Evolutionary conservation across 345 rosid species (phyloP), one percentile per base, ranked within the genome.

Genomic region (Linum lewisii): DNA sequence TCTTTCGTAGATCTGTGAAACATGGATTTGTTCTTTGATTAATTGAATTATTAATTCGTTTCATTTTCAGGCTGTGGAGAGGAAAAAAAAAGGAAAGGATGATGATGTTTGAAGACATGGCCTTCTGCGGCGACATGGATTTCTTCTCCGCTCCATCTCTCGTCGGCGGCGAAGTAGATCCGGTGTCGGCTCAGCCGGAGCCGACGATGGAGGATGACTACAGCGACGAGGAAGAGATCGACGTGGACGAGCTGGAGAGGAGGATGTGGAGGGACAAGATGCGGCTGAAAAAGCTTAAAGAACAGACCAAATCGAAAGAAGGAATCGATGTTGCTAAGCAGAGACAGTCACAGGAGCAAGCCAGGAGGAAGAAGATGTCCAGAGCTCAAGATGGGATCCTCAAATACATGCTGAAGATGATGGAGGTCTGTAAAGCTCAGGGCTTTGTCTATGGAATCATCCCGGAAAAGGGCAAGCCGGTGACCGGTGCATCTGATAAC

Each of bases 381-480:
- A 66, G 87, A 76, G 90, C 87, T 55, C 93, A 92, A 73, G 95
- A 86, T 58, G 95, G 90, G 68, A 78, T 92, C 66, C 66, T 92
- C 71, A 92, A 79, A 69, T 78, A 89, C 78, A 86, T 92, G 98
- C 64, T 86, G 57, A 86, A 82, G 73, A 77, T 78, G 86, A 83
- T 86, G 90, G 98, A 92, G 63, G 85, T 72, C 16, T 84, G 87
- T 34, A 86, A 85, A 55, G 97, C 95, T 54, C 91, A 92, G 69
- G 98, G 98, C 18, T 92, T 92, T 57, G 98, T 91, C 16, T 92
- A 83, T 49, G 96, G 96, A 71, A 83, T 92, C 49, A 90, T 92
- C 34, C 88, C 86, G 0, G 94, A 89, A 75, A 85, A 89, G 51
- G 95, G 99, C 20, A 85, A 78, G 65, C 96, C 97, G 0, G 92